Base-by-base conservation (phyloP, 1,284 basidiomycete genomes). In the Ganoderma meredithae region DNA sequence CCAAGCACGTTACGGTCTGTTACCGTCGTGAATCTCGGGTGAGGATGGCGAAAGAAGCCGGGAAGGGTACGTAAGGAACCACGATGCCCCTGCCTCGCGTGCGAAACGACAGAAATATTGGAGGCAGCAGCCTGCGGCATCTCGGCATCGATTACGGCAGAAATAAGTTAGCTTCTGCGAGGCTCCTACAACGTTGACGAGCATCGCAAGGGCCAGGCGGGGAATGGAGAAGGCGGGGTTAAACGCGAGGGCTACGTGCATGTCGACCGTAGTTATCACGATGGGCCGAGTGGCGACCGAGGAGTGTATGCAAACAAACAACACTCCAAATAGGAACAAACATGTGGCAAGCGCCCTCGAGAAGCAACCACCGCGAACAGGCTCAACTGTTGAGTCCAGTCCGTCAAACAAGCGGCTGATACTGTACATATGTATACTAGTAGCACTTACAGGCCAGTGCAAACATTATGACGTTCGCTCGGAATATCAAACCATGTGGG, bases 321-420 rank as follows among this genome's bases (percentile, higher is more conserved):
- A 62, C 9, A 9, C 15, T 15, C 43, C 44, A 62, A 62, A 62
- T n/a, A 15, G 19, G 47, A 15, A 17, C 61, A 62, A 62, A 62
- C 61, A 62, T 5, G 5, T 6, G 1, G 0, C 44, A 62, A 40
- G 47, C 61, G 61, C 61, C 31, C 43, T 1, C 31, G 13, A 17
- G 15, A 27, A 15, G 7, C 6, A 25, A 19, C n/a, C 13, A 22
- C 7, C n/a, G n/a, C n/a, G 10, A 8, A 44, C 17, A 44, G 25
- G 49, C 15, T 55, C 53, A 33, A 55, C 53, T 33, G 15, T 13
- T 55, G 53, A 39, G 36, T 10, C 36, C 36, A 39, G 1, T 10
- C 5, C 36, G 10, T 39, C 7, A 10, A 9, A 39, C 36, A 9
- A 10, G 10, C 12, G 47, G 13, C 47, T 13, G 22, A 27, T 25